Evolutionary conservation across 164 flowering plant genomes (phyloP).

Genomic region (Malania oleifera): DNA sequence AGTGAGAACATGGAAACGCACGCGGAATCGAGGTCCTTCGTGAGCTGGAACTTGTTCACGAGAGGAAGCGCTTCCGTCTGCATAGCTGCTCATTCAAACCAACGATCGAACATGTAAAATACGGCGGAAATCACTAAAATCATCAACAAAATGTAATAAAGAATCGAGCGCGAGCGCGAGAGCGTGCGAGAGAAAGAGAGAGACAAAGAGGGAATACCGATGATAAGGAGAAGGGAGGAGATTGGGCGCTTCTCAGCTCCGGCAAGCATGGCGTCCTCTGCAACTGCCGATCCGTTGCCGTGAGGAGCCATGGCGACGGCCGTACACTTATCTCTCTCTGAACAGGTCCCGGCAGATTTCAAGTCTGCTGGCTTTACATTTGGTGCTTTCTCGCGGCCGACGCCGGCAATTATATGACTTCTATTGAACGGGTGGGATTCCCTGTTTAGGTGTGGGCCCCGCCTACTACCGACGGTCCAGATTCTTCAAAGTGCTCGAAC

Average conservation of each 20-base stretch:
- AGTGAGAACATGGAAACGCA: constrained; percentile 24
- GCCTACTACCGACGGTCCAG: too few species aligned
- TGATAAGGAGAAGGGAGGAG: constrained; percentile 60
- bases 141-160: not conserved
- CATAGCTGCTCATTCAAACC: constrained; percentile 61
- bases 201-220: constrained; percentile 35
- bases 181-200: not conserved
- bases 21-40: constrained; percentile 55
- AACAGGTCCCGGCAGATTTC: too few species aligned
- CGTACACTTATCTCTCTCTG: not conserved
- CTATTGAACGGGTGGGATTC: too few species aligned
- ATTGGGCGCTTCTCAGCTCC: constrained; percentile 41
- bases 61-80: constrained; percentile 92
- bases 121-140: not conserved
- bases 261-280: constrained; percentile 31
- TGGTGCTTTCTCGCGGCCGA: too few species aligned
- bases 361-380: too few species aligned
- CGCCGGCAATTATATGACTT: too few species aligned
- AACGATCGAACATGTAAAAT: constrained; percentile 1
- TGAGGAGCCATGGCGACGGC: constrained; percentile 65
- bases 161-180: not conserved
- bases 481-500: too few species aligned
- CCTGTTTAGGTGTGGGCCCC: too few species aligned
- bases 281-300: constrained; percentile 24
- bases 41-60: constrained; percentile 61